Percentiles rank a stretch among this genome's conserved stretches.
Conservation (phyloP, 2,329 filamentous ascomycete genomes). For the Aspergillus amoenus region DNA sequence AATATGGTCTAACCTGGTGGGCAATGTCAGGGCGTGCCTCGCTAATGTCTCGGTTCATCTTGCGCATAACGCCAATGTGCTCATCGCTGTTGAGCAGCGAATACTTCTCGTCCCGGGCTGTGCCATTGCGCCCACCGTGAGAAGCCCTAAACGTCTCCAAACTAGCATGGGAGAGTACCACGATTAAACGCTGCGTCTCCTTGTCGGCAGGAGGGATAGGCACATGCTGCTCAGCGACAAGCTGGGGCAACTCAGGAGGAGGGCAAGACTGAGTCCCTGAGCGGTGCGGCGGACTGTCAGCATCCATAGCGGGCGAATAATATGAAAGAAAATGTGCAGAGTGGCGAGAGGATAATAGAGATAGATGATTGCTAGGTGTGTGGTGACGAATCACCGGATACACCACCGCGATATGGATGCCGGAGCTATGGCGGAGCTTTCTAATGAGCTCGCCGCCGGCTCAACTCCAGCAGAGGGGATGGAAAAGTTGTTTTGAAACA, state of each 20-base stretch:
- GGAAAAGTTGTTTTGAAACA: background rate
- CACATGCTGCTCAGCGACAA: slow-evolving; percentile 88
- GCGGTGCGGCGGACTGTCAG: slow-evolving; percentile 25
- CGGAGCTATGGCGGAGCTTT: background rate
- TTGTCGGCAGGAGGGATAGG: slow-evolving; percentile 85
- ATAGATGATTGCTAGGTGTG: background rate
- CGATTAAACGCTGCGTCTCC: slow-evolving; percentile 85
- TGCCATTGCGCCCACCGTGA: slow-evolving; percentile 64
- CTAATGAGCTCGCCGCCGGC: background rate
- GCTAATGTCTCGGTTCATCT: slow-evolving; percentile 98
- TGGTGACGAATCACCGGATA: background rate
- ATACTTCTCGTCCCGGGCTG: slow-evolving; percentile 85
- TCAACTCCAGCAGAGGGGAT: background rate
- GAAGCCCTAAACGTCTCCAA: slow-evolving; percentile 96
- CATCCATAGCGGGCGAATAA: slow-evolving; percentile 15
- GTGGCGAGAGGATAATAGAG: background rate
- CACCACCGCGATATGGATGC: background rate
- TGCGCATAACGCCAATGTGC: slow-evolving; percentile 98
- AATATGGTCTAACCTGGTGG: slow-evolving; percentile 72
- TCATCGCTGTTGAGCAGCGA: slow-evolving; percentile 97
- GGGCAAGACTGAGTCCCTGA: slow-evolving; percentile 92
- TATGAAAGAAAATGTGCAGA: background rate
- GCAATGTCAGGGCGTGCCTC: slow-evolving; percentile 97
- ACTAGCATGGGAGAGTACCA: slow-evolving; percentile 94
- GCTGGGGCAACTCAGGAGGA: slow-evolving; percentile 82